Percentiles rank a stretch among this genome's conserved stretches.
Conservation (phyloP, 2,329 filamentous ascomycete genomes). For the Ascochyta clinopodiicola region DNA sequence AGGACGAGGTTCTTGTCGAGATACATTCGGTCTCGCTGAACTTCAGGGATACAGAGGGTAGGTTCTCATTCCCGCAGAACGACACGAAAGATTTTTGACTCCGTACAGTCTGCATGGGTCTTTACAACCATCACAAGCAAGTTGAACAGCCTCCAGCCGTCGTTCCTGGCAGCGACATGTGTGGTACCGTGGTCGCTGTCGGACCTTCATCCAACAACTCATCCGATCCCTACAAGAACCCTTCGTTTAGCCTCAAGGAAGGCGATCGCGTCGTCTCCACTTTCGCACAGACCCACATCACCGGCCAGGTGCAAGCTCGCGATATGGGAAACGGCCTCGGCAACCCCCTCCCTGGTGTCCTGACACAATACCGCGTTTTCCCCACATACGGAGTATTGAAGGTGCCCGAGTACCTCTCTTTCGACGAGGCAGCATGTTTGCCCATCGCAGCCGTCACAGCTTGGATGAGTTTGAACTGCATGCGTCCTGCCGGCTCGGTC, state of each 20-base stretch:
- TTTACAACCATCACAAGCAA: conserved; percentile 70
- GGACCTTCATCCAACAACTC: conserved; percentile 50
- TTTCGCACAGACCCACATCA: conserved; percentile 64
- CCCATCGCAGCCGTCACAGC: conserved; percentile 69
- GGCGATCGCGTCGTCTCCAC: conserved; percentile 73
- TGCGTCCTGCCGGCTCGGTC: conserved; percentile 61
- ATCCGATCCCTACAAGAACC: conserved; percentile 54
- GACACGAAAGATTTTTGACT: background rate
- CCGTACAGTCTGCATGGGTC: conserved; percentile 65
- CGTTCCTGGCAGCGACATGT: conserved; percentile 75
- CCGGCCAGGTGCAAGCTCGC: conserved; percentile 64
- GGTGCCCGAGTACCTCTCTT: conserved; percentile 62
- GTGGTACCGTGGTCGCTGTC: conserved; percentile 63
- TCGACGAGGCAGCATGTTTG: conserved; percentile 66
- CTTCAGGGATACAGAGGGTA: conserved; percentile 59
- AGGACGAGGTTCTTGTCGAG: conserved; percentile 59
- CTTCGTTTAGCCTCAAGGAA: conserved; percentile 36
- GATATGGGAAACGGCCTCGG: conserved; percentile 67
- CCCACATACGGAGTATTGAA: conserved; percentile 62
- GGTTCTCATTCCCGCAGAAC: background rate
- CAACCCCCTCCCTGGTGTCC: conserved; percentile 63
- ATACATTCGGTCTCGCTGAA: conserved; percentile 61
- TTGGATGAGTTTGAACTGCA: conserved; percentile 70
- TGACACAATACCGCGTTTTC: conserved; percentile 68
- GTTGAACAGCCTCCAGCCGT: conserved; percentile 53